A percentile compares a stretch with the other conserved stretches of the same genome.
Evolutionary conservation across 495 filamentous ascomycete species (phyloP).

Genomic region (Letharia columbiana): DNA sequence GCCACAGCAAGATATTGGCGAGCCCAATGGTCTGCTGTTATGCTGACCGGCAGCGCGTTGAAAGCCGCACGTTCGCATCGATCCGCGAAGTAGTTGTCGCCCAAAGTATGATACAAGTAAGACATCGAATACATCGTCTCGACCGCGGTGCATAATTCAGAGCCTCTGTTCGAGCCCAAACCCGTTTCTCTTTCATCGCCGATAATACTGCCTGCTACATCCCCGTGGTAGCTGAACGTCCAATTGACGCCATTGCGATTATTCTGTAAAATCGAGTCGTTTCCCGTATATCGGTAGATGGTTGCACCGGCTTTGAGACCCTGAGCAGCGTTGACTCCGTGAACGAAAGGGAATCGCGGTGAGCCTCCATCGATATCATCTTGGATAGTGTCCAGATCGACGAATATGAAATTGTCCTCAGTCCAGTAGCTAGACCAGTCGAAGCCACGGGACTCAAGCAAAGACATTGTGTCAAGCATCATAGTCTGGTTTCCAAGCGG

Average conservation of each 20-base stretch:
- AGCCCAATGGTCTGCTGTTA: slow-evolving; percentile 52
- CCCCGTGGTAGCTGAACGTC: slow-evolving; percentile 41
- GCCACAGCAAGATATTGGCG: slow-evolving; percentile 52
- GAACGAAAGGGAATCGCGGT: slow-evolving; percentile 33
- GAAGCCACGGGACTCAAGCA: slow-evolving; percentile 33
- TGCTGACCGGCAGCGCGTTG: slow-evolving; percentile 49
- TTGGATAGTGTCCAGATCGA: slow-evolving; percentile 34
- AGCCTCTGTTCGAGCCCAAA: slow-evolving; percentile 31
- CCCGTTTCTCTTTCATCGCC: slow-evolving; percentile 34
- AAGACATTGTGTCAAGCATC: slow-evolving; percentile 39
- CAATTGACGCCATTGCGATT: slow-evolving; percentile 39
- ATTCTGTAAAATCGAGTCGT: slow-evolving; percentile 34
- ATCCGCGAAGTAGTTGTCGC: slow-evolving; percentile 47
- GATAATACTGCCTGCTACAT: slow-evolving; percentile 34
- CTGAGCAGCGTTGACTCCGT: slow-evolving; percentile 45
- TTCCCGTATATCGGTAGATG: slow-evolving; percentile 22
- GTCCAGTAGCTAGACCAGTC: slow-evolving; percentile 41
- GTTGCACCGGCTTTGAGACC: slow-evolving; percentile 42
- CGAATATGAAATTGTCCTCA: slow-evolving; percentile 32
- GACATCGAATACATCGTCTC: slow-evolving; percentile 39
- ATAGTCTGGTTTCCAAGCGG: slow-evolving; percentile 29
- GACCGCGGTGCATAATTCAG: slow-evolving; percentile 37
- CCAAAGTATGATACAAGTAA: slow-evolving; percentile 36
- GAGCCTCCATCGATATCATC: slow-evolving; percentile 24
- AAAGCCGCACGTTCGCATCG: slow-evolving; percentile 49